Base-by-base conservation (phyloP, 345 rosid genomes). In the Dimocarpus longan region DNA sequence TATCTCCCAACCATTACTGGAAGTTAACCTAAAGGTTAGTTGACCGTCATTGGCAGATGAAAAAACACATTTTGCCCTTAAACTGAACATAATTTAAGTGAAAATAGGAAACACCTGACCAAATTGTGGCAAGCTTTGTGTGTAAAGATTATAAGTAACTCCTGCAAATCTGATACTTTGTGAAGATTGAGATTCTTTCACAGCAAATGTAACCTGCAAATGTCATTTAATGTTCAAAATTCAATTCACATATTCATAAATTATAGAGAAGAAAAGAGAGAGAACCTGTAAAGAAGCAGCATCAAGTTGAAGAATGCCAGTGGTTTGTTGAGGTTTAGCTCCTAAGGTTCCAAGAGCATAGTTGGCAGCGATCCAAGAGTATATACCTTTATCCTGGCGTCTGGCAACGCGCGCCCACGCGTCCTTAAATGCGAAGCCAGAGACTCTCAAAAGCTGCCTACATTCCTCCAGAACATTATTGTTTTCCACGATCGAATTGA, bases 291-390 rank as follows among this genome's bases (percentile, higher is more conserved):
- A 7, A 46, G 52, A 46, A 46, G 76, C 54, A 24, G 87, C 87
- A 80, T 85, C 90, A 50, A 87, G 87, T 82, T 85, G 81, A 52
- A 87, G 79, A 52, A 84, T 42, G 82, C 90, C 90, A 12, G 78
- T 74, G 37, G 88, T 87, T 70, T 80, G 79, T 24, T 67, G 56
- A 57, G 90, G 83, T 71, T 84, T 82, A 46, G 81, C 81, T 78
- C 86, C 88, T 84, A 87, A 67, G 62, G 74, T 82, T 65, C 90
- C 90, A 78, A 85, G 83, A 76, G 67, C 79, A 80, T 87, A 85
- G 75, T 87, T 87, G 39, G 83, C 82, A 15, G 90, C 90, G 37
- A 85, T 75, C 90, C 90, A 87, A 64, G 83, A 75, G 76, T 80
- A 84, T 50, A 82, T 75, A 26, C 87, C 88, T 64, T 76, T 80